Evolutionary conservation across 208 protist species (phyloP).

Genomic region (Sergeia podlipaevii): DNA sequence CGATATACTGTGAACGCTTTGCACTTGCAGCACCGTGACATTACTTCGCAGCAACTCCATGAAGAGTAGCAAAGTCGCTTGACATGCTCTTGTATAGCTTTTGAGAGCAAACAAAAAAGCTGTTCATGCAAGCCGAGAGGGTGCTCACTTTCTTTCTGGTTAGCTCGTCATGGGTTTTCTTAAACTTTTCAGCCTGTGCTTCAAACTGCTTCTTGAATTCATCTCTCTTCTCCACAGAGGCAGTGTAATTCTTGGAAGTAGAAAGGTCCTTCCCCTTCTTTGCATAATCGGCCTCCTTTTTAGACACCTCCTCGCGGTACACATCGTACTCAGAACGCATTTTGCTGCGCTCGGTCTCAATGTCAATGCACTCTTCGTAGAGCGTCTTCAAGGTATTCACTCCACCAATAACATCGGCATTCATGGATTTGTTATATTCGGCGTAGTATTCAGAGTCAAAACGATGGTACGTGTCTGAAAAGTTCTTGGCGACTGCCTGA

Average conservation of each 20-base stretch:
- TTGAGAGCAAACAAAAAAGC: slow-evolving; percentile 11
- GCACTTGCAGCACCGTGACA: no score
- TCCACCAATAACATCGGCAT: background rate
- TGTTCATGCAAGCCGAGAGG: slow-evolving; percentile 13
- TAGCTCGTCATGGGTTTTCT: slow-evolving; percentile 10
- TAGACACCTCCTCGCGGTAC: slow-evolving; percentile 16
- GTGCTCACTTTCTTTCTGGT: slow-evolving; percentile 7
- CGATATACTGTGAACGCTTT: no score
- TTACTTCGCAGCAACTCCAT: no score
- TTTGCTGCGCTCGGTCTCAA: slow-evolving; percentile 14
- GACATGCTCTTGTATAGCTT: no score
- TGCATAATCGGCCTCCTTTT: slow-evolving; percentile 23
- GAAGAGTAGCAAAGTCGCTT: no score
- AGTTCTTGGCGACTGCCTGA: slow-evolving; percentile 10
- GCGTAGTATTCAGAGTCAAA: slow-evolving; percentile 9
- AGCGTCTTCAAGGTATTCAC: slow-evolving; percentile 1
- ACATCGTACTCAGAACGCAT: slow-evolving; percentile 23
- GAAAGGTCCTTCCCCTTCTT: slow-evolving; percentile 26
- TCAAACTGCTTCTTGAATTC: slow-evolving; percentile 23
- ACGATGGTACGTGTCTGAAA: no score
- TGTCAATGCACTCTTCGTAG: slow-evolving; percentile 9
- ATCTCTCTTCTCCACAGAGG: slow-evolving; percentile 19
- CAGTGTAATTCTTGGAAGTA: slow-evolving; percentile 17
- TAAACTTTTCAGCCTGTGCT: slow-evolving; percentile 10
- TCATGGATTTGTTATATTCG: slow-evolving; percentile 11